These are phyloP conservation scores for Tylopilus plumbeoviolaceoides DNA, from an alignment of 768 basidiomycete genomes.

Conservation along the genomic window DNA sequence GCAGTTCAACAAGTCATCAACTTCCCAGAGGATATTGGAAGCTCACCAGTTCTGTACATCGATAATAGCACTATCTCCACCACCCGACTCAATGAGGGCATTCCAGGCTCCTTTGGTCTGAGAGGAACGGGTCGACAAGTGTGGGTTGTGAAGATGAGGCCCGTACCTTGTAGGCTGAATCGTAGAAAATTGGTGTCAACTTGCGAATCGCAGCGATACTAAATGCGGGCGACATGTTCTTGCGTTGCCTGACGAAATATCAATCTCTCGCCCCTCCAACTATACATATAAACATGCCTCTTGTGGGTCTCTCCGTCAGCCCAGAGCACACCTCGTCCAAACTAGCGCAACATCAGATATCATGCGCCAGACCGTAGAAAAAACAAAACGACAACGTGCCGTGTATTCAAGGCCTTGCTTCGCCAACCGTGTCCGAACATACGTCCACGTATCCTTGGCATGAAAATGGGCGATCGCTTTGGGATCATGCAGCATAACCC, in stretches of 20 bases:
- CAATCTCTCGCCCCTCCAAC: background rate
- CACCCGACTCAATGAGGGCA: conserved; percentile 14
- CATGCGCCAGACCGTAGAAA: background rate
- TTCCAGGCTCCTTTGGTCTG: conserved; percentile 34
- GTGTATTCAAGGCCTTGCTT: conserved; percentile 28
- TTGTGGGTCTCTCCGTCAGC: conserved; percentile 41
- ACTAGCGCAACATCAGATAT: background rate
- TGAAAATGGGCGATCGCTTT: conserved; percentile 28
- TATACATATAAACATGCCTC: conserved; percentile 26
- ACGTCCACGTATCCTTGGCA: conserved; percentile 26
- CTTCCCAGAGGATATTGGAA: background rate
- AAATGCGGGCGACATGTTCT: conserved; percentile 36
- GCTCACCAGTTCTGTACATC: conserved; percentile 35
- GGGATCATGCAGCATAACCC: conserved; percentile 35
- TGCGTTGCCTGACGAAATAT: conserved; percentile 30
- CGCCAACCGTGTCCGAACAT: conserved; percentile 37
- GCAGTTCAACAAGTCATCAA: background rate
- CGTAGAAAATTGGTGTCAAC: conserved; percentile 37
- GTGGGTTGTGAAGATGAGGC: background rate
- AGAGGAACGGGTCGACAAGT: no score
- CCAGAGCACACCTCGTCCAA: conserved; percentile 21
- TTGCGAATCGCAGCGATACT: conserved; percentile 35
- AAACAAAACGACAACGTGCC: conserved; percentile 2
- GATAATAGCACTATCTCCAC: conserved; percentile 21
- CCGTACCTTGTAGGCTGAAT: conserved; percentile 27